Percentiles rank a stretch among this genome's conserved stretches.
Conservation (phyloP, 352 stramenopile genomes). For the Pythium pyrilobum region DNA sequence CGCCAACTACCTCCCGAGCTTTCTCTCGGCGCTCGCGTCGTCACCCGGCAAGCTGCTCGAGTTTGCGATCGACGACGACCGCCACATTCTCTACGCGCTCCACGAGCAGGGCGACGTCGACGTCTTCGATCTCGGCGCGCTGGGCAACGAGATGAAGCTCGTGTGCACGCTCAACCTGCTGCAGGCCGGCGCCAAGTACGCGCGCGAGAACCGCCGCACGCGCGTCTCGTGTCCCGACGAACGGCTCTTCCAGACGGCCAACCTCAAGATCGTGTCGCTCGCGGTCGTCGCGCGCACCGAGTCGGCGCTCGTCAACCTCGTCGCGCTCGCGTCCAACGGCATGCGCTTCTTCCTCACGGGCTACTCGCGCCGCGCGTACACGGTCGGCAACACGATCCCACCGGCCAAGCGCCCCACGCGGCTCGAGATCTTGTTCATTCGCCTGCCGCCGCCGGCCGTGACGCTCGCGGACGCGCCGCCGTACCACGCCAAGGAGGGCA, state of each 20-base stretch:
- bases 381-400: conserved; percentile 30
- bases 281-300: conserved; percentile 59
- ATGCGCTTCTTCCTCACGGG: conserved; percentile 93
- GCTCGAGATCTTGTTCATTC: conserved; percentile 79
- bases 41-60: conserved; percentile 82
- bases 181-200: conserved; percentile 70
- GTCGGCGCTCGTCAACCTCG: conserved; percentile 85
- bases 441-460: conserved; percentile 66
- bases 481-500: conserved; percentile 84
- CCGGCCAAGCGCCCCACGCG: conserved; percentile 52
- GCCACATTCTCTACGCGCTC: conserved; percentile 91
- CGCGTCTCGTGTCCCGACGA: conserved; percentile 81
- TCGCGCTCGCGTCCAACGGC: conserved; percentile 90
- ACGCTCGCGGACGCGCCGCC: conserved; percentile 63
- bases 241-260: conserved; percentile 63
- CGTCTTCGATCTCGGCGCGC: conserved; percentile 62
- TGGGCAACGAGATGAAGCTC: conserved; percentile 51
- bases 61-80: conserved; percentile 85
- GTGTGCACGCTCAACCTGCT: conserved; percentile 70
- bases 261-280: conserved; percentile 68
- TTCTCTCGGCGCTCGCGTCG: conserved; percentile 71
- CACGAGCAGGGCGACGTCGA: conserved; percentile 72
- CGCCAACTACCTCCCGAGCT: conserved; percentile 68
- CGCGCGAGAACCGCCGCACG: conserved; percentile 74
- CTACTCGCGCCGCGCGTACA: conserved; percentile 63